phyloP scores from a whole-genome alignment of 1,139 yeast species.

The Meyerozyma elateridarum region DNA sequence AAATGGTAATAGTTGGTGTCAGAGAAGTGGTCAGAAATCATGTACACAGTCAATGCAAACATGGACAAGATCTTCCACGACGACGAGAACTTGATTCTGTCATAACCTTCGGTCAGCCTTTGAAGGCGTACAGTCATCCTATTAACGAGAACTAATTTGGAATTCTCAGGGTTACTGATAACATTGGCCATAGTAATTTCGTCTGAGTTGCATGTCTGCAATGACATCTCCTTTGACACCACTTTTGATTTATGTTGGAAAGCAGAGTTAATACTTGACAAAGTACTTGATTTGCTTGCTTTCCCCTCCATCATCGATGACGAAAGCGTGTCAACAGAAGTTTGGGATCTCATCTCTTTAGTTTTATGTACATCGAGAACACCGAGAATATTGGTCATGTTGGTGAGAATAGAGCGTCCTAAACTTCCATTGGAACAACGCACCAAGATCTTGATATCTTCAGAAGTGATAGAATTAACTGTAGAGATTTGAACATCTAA shows the following conservation, averaged over 20 bases:
- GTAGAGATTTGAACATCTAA: slow-evolving; percentile 37
- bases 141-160: slow-evolving; percentile 20
- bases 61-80: slow-evolving; percentile 43
- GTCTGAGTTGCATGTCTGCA: slow-evolving; percentile 10
- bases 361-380: slow-evolving; percentile 12
- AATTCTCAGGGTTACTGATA: slow-evolving; percentile 14
- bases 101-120: slow-evolving; percentile 30
- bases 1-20: slow-evolving; percentile 28
- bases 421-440: slow-evolving; percentile 31
- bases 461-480: slow-evolving; percentile 26
- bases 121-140: slow-evolving; percentile 38
- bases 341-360: slow-evolving; percentile 9
- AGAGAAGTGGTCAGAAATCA: slow-evolving; percentile 24
- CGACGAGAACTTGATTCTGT: slow-evolving; percentile 29
- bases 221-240: slow-evolving; percentile 6
- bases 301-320: slow-evolving; percentile 32
- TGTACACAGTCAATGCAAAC: slow-evolving; percentile 29
- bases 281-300: slow-evolving; percentile 33
- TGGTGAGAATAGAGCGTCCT: slow-evolving; percentile 21
- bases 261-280: slow-evolving; percentile 28
- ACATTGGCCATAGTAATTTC: slow-evolving; percentile 13
- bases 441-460: slow-evolving; percentile 28
- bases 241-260: not conserved
- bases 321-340: slow-evolving; percentile 30
- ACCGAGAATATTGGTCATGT: slow-evolving; percentile 27